These are phyloP conservation scores for Trametes pubescens DNA, from an alignment of 1,284 basidiomycete species.

Conservation along the genomic window DNA sequence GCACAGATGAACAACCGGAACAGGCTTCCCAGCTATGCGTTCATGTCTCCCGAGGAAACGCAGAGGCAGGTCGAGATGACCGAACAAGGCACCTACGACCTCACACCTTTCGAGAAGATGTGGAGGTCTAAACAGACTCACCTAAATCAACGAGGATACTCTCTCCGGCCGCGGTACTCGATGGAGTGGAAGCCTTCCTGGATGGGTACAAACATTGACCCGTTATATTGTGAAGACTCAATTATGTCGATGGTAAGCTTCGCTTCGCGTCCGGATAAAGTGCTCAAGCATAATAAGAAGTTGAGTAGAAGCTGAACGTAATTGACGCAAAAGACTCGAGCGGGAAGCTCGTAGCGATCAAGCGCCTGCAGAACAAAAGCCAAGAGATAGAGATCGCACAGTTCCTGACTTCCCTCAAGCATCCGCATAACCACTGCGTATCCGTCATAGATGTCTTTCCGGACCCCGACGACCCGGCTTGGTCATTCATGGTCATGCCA, in stretches of 20 bases:
- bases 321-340: conserved; percentile 37
- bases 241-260: no score
- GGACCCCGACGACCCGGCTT: conserved; percentile 23
- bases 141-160: conserved; percentile 1
- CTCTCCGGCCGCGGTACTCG: conserved; percentile 2
- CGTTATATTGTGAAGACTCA: conserved; percentile 22
- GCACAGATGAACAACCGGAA: not conserved
- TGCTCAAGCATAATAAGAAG: no score
- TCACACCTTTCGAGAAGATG: not conserved
- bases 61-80: not conserved
- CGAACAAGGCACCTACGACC: not conserved
- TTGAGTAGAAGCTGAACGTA: conserved; percentile 15
- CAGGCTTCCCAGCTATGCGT: not conserved
- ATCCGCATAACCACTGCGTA: conserved; percentile 30
- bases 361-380: conserved; percentile 14
- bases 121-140: conserved; percentile 1
- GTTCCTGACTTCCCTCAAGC: conserved; percentile 11
- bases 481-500: conserved; percentile 38
- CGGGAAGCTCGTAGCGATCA: conserved; percentile 33
- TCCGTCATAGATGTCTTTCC: conserved; percentile 29
- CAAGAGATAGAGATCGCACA: conserved; percentile 24
- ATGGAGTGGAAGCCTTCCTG: conserved; percentile 18
- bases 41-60: not conserved
- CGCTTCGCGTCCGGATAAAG: no score
- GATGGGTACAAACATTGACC: conserved; percentile 11